These are phyloP conservation scores for Globisporangium cylindrosporum DNA, from an alignment of 352 stramenopile genomes.

Conservation along the genomic window DNA sequence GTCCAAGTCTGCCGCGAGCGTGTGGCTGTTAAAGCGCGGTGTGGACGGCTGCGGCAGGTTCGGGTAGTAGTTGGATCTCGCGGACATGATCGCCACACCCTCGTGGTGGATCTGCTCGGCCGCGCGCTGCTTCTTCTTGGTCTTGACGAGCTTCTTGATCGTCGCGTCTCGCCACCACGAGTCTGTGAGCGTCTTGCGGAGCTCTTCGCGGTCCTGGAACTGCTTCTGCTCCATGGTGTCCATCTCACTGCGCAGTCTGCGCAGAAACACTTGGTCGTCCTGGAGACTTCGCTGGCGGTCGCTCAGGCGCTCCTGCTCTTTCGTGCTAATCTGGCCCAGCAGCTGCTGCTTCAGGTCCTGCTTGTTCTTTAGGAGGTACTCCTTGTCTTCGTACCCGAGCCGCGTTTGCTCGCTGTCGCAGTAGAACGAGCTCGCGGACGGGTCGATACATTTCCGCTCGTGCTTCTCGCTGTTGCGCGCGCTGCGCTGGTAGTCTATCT, in stretches of 20 bases:
- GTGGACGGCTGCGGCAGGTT: conserved; percentile 28
- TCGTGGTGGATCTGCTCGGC: conserved; percentile 40
- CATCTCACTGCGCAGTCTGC: conserved; percentile 53
- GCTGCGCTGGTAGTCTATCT: conserved; percentile 46
- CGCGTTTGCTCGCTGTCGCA: conserved; percentile 47
- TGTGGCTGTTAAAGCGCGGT: conserved; percentile 10
- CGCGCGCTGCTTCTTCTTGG: conserved; percentile 58
- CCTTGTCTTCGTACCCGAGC: conserved; percentile 49
- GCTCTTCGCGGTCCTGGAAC: conserved; percentile 45
- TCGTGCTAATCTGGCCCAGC: conserved; percentile 53
- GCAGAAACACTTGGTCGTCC: conserved; percentile 58
- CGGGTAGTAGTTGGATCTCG: conserved; percentile 22
- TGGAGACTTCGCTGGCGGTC: conserved; percentile 39
- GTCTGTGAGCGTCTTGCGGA: conserved; percentile 52
- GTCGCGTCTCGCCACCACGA: conserved; percentile 48
- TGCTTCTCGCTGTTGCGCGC: conserved; percentile 28
- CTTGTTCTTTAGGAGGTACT: conserved; percentile 36
- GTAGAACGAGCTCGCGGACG: conserved; percentile 56
- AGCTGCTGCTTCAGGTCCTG: conserved; percentile 56
- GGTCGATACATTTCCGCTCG: conserved; percentile 32
- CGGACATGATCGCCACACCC: conserved; percentile 3
- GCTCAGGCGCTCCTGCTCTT: conserved; percentile 44
- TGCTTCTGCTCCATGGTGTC: conserved; percentile 60
- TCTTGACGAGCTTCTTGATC: conserved; percentile 63
- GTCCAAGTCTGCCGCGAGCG: conserved; percentile 29